Evolutionary conservation across 2,329 filamentous ascomycete genomes (phyloP), one percentile per base, ranked within the genome.

Genomic region (Westerdykella ornata): DNA sequence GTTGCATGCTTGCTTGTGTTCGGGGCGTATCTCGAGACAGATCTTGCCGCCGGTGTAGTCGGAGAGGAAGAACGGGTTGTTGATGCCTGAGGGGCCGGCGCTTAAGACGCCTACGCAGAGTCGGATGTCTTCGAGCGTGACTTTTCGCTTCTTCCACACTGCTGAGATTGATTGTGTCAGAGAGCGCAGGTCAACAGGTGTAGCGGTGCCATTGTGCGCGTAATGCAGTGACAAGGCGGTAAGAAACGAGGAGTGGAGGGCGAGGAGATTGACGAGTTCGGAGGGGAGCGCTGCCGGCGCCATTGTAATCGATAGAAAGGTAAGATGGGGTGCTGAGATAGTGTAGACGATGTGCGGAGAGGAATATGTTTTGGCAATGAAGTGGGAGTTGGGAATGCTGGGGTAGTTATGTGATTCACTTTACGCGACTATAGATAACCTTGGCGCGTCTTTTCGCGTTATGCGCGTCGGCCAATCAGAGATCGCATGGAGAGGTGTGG

Each of bases 151-250:
- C 41, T 66, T 67, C 67, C 72, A 73, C 35, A 66, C 63, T 22
- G 67, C 59, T 5, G 71, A 67, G 34, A 71, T 58, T 6, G 65
- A 62, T 17, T 64, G 58, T 16, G 67, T 60, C 20, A 75, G 48
- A 16, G 58, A 52, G 17, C 59, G 50, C 16, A 73, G 52, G 43
- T 72, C 62, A 39, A 68, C 63, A n/a, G 71, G 64, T 13, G 67
- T 60, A 5, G 68, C 61, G 11, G 66, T 67, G 35, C 69, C 70
- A 43, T 73, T 72, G 51, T 75, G 72, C 15, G 72, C 68, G 47
- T 69, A 72, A 49, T 74, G 70, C 19, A 75, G 57, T 5, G 70
- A 69, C 11, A 74, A 59, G n/a, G 72, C 68, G 13, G 67, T 69
- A 14, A 75, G 65, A 48, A 75, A 73, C 28, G 72, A 69, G 7